Percentiles rank a stretch among this genome's conserved stretches.
These are phyloP conservation scores for Mucuna pruriens DNA, from an alignment of 306 rosid species.

Conservation along the genomic window DNA sequence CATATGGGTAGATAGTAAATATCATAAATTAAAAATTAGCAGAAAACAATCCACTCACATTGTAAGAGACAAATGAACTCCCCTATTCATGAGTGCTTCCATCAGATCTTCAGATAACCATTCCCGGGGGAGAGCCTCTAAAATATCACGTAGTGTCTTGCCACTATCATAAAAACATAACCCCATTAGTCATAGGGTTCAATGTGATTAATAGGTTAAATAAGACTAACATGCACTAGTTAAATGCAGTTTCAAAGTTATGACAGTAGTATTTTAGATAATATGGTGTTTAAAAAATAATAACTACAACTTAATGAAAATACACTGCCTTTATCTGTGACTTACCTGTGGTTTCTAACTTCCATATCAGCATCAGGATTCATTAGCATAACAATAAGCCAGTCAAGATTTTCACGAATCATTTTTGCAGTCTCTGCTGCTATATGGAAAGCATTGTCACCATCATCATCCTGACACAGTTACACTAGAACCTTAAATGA, in stretches of 20 bases:
- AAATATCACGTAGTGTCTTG: conserved; percentile 83
- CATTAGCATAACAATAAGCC: conserved; percentile 91
- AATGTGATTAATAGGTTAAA: conserved; percentile 28
- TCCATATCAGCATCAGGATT: conserved; percentile 87
- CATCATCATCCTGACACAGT: conserved; percentile 85
- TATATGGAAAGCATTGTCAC: conserved; percentile 94
- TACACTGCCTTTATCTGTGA: conserved; percentile 17
- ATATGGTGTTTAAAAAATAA: neutral
- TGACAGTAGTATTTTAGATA: conserved; percentile 19
- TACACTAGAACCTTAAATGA: conserved; percentile 35
- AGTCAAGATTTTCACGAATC: conserved; percentile 96
- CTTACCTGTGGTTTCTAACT: conserved; percentile 93
- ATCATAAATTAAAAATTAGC: conserved; percentile 33
- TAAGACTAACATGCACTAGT: conserved; percentile 4
- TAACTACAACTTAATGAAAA: neutral
- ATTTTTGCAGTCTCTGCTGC: conserved; percentile 95
- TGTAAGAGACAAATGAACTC: conserved; percentile 82
- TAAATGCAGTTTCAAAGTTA: conserved; percentile 6
- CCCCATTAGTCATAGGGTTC: conserved; percentile 30
- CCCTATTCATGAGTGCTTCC: conserved; percentile 80
- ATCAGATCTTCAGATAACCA: conserved; percentile 95
- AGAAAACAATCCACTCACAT: conserved; percentile 54
- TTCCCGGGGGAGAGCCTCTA: conserved; percentile 94
- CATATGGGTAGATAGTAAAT: conserved; percentile 11
- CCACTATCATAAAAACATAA: conserved; percentile 69